A percentile compares a stretch with the other conserved stretches of the same genome.
phyloP scores from a whole-genome alignment of 2,329 filamentous ascomycete genomes.

The Aspergillus transmontanensis region DNA sequence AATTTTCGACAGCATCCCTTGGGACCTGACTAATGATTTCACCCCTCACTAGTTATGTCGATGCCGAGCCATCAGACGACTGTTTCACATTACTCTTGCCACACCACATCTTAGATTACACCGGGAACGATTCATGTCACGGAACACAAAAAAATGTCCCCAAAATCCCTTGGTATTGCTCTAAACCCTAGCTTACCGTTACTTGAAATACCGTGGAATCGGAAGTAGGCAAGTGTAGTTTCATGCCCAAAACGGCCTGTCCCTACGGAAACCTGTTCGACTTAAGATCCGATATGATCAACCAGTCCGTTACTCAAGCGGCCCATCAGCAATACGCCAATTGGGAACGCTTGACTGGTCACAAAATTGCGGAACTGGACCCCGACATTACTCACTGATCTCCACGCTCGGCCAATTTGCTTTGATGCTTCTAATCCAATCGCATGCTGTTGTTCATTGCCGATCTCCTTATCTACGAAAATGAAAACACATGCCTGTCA shows the following conservation, averaged over 20 bases:
- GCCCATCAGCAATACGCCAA: conserved; percentile 3
- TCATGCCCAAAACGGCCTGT: background rate
- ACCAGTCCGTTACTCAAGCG: background rate
- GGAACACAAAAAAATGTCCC: background rate
- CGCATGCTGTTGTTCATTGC: background rate
- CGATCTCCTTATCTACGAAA: conserved; percentile 1
- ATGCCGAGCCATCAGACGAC: background rate
- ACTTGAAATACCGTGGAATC: background rate
- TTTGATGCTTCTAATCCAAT: conserved; percentile 5
- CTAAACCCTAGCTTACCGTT: background rate
- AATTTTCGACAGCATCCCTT: background rate
- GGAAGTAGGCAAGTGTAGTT: background rate
- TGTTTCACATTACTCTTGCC: background rate
- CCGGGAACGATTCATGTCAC: background rate
- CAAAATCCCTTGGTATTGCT: background rate
- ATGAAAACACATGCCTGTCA: conserved; percentile 9
- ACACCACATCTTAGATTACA: background rate
- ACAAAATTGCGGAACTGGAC: conserved; percentile 8
- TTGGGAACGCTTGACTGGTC: conserved; percentile 12
- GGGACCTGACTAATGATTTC: background rate
- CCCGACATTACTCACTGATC: conserved; percentile 12
- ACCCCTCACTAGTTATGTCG: background rate
- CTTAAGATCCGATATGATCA: background rate
- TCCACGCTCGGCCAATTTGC: conserved; percentile 1
- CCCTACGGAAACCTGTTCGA: background rate